Evolutionary conservation across 345 rosid species (phyloP).

Genomic region (Gossypium rotundifolium): DNA sequence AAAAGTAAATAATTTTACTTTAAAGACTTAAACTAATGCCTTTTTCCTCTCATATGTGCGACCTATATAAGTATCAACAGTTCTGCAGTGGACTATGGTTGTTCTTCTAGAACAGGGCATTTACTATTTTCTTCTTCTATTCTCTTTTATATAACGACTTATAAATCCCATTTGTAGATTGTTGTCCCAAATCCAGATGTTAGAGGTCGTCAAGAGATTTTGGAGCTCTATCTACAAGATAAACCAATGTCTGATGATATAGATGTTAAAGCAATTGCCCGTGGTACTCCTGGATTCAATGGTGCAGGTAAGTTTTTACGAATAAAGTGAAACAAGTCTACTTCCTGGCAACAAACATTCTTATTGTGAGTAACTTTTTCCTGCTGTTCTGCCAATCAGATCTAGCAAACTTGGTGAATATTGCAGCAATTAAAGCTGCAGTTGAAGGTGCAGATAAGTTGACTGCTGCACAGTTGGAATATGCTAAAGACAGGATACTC

Average conservation of each 20-base stretch:
- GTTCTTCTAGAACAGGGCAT: neutral
- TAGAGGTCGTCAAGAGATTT: slow-evolving; percentile 91
- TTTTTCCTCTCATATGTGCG: too few relatives aligned
- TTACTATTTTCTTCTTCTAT: neutral
- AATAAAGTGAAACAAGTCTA: neutral
- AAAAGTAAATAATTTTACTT: too few relatives aligned
- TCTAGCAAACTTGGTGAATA: slow-evolving; percentile 92
- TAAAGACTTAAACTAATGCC: too few relatives aligned
- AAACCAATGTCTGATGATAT: slow-evolving; percentile 83
- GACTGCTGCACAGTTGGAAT: slow-evolving; percentile 67
- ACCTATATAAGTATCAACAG: too few relatives aligned
- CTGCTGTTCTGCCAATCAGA: slow-evolving; percentile 38
- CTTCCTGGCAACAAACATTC: neutral
- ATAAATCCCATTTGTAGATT: slow-evolving; percentile 49
- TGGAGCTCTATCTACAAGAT: slow-evolving; percentile 90
- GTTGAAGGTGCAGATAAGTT: slow-evolving; percentile 91
- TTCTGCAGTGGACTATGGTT: neutral
- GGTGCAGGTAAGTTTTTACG: slow-evolving; percentile 67
- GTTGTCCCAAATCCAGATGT: slow-evolving; percentile 94
- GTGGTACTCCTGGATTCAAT: slow-evolving; percentile 98
- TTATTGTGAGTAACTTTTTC: slow-evolving; percentile 5
- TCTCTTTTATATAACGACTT: slow-evolving; percentile 17
- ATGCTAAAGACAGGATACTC: slow-evolving; percentile 86
- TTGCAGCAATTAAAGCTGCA: slow-evolving; percentile 99
- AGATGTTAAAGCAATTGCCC: slow-evolving; percentile 87